Percentiles rank a stretch among this genome's conserved stretches.
These are phyloP conservation scores for Tricholoma saponaceum DNA, from an alignment of 768 basidiomycete genomes.

Conservation along the genomic window DNA sequence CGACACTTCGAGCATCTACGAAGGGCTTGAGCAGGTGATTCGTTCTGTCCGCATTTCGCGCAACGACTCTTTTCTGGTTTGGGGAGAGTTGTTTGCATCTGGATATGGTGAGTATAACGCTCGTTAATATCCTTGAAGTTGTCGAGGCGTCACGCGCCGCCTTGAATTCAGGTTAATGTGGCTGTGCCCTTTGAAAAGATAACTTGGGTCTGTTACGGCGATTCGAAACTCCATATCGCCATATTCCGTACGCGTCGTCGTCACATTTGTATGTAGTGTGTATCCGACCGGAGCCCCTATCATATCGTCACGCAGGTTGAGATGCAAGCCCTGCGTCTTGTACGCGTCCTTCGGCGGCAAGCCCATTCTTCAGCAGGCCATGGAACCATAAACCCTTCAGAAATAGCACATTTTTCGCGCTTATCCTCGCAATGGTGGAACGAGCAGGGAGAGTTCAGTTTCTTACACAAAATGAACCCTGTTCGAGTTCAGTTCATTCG, in stretches of 20 bases:
- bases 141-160: too few species aligned
- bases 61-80: conserved; percentile 12
- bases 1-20: conserved; percentile 12
- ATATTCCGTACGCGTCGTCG: too few species aligned
- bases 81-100: not conserved
- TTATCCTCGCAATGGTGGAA: conserved; percentile 89
- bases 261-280: too few species aligned
- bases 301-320: not conserved
- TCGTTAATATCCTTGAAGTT: too few species aligned
- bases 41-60: conserved; percentile 4
- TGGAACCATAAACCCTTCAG: conserved; percentile 57
- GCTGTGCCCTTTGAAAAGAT: too few species aligned
- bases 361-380: conserved; percentile 4
- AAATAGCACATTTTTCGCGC: conserved; percentile 80
- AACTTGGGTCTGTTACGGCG: too few species aligned
- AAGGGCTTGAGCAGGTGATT: conserved; percentile 7
- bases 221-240: too few species aligned
- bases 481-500: conserved; percentile 78
- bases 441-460: conserved; percentile 82
- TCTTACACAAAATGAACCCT: conserved; percentile 95
- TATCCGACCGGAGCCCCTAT: too few species aligned
- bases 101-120: too few species aligned
- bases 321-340: conserved; percentile 14
- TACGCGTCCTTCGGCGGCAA: conserved; percentile 12
- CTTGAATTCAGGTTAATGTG: too few species aligned